Base-by-base conservation (phyloP, 495 filamentous ascomycete species). In the Podospora comata region DNA sequence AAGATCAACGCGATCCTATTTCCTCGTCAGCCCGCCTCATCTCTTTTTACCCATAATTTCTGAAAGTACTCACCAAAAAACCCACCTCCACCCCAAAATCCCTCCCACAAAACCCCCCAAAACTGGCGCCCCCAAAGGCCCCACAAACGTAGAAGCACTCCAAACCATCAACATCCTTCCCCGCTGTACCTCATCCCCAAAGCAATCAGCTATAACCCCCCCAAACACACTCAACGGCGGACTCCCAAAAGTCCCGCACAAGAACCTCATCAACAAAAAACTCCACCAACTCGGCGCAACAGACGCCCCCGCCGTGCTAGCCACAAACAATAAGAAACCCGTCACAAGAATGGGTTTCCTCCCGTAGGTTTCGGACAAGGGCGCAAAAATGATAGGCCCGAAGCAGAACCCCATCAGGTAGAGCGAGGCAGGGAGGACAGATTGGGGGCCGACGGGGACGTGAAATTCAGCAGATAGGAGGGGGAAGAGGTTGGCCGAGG, bases 191-290 rank as follows among this genome's bases (percentile, higher is more conserved):
- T 69, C 72, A 6, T 76, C 69, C 1, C 48, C 20, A 55, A 71
- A 96, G 81, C 96, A 84, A 76, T 97, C 92, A 7, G 91, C 90
- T 18, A 96, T 86, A 0, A 90, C 92, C 1, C 91, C 93, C 28
- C 93, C 93, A 7, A 91, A 91, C 5, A 94, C 90, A 67, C 86
- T 90, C 19, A 96, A 75, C 68, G 94, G 94, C 9, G 92, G 91
- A 56, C 85, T 87, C 3, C 91, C 91, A 23, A 89, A 85, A 20
- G 94, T 78, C 1, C 93, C 93, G 61, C 87, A 61, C 32, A 80
- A 55, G 18, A 80, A 70, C 7, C 78, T 66, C 30, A 78, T 73
- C 5, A 72, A 23, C 55, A 80, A 20, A 18, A 80, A 73, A 1
- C 44, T 56, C 13, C 66, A 60, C 68, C 72, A 79, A 9, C 30